Base-by-base conservation (phyloP, 2,329 filamentous ascomycete species). In the Fusarium buharicum region DNA sequence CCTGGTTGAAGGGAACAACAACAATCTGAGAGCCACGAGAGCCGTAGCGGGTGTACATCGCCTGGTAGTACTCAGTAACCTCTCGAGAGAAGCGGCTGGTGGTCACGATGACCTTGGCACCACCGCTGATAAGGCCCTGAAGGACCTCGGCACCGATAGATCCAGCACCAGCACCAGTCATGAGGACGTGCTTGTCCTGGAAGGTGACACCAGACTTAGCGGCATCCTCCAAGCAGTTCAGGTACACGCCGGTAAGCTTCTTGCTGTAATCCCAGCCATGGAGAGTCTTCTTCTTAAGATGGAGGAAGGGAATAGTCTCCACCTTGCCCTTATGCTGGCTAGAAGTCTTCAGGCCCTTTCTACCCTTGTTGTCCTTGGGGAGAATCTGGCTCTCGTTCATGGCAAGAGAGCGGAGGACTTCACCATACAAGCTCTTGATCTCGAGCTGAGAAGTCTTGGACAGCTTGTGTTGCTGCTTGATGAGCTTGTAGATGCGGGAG, bases 261-360 rank as follows among this genome's bases (percentile, higher is more conserved):
- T 98, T 99, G 87, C 92, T 98, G 83, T 98, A 99, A 74, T 98
- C 93, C 95, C 95, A 99, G 60, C 94, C 94, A 72, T 97, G 90
- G 61, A 93, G 87, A 50, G 91, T 88, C 79, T 96, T 96, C 77
- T 92, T 91, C 86, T 97, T 97, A 55, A 99, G 83, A 76, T 99
- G 95, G 49, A 99, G 81, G 87, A 99, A 99, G 30, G 95, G 95
- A 69, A 99, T 96, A 16, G 95, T 97, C 81, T 98, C 94, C 54
- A 96, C 89, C 82, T 97, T 97, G 77, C 93, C 93, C 82, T 95
- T 96, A 71, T 83, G 80, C 38, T 84, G 79, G 58, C 82, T 84
- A 67, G 83, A 84, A 49, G 77, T 75, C 74, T 84, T 85, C 56
- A 81, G 67, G 45, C 74, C 70, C 77, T 87, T 87, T 73, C 85